Percentiles rank a stretch among this genome's conserved stretches.
These are phyloP conservation scores for Myotisia sp. DNA, from an alignment of 2,329 filamentous ascomycete genomes.

Conservation along the genomic window DNA sequence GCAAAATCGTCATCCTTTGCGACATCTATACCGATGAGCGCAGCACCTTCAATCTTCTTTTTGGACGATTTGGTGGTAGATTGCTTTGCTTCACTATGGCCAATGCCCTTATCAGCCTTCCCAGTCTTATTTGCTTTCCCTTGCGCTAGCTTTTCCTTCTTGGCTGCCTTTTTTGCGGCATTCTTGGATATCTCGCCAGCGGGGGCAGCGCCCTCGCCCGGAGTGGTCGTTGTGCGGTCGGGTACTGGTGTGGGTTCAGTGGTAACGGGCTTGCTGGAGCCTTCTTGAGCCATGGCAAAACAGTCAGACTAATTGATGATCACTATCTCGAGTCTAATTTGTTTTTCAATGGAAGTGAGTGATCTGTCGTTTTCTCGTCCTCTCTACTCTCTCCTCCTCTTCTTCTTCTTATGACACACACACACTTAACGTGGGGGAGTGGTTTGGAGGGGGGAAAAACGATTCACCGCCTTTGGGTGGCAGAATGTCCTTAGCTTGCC, in stretches of 20 bases:
- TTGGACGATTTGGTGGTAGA: conserved; percentile 28
- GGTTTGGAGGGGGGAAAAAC: conserved; percentile 5
- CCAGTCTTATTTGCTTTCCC: conserved; percentile 27
- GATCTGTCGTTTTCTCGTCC: not conserved
- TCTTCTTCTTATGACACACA: no score
- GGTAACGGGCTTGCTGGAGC: conserved; percentile 11
- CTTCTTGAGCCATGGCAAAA: conserved; percentile 10
- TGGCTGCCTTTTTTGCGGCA: conserved; percentile 36
- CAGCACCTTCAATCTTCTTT: conserved; percentile 46
- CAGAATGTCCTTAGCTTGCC: conserved; percentile 23
- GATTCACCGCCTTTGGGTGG: conserved; percentile 27
- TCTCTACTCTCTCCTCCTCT: not conserved
- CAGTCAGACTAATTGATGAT: no score
- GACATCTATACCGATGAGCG: conserved; percentile 74
- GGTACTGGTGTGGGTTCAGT: conserved; percentile 21
- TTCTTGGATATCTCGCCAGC: conserved; percentile 27
- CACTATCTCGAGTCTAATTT: no score
- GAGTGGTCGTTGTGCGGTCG: conserved; percentile 28
- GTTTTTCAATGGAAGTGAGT: no score
- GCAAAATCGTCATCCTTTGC: conserved; percentile 76
- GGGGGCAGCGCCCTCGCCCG: conserved; percentile 17
- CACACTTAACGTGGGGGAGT: not conserved
- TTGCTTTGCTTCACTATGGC: conserved; percentile 33
- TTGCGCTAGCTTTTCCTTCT: conserved; percentile 31
- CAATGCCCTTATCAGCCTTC: conserved; percentile 23